These are phyloP conservation scores for Orbilia blumenaviensis DNA, from an alignment of 2,329 filamentous ascomycete species.

Conservation along the genomic window DNA sequence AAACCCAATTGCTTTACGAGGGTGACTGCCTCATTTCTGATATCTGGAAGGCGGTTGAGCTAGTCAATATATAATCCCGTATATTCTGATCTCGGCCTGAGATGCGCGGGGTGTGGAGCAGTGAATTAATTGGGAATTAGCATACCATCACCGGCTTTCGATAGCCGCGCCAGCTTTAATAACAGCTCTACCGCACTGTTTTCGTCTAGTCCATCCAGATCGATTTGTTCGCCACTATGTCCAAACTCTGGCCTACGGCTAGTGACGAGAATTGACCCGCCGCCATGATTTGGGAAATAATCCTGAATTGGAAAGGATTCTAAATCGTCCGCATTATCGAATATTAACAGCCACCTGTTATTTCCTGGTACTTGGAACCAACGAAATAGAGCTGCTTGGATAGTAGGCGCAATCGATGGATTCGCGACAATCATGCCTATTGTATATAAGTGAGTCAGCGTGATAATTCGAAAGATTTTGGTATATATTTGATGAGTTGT, in stretches of 20 bases:
- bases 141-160: not conserved
- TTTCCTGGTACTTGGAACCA: not conserved
- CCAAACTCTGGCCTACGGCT: not conserved
- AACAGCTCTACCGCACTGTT: not conserved
- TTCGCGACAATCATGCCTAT: not conserved
- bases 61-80: too few relatives aligned
- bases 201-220: not conserved
- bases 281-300: not conserved
- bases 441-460: too few relatives aligned
- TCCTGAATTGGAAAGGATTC: not conserved
- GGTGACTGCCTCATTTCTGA: not conserved
- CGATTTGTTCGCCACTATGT: not conserved
- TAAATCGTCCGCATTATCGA: not conserved
- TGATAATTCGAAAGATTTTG: too few relatives aligned
- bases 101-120: too few relatives aligned
- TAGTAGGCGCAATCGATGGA: not conserved
- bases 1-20: constrained; percentile 30
- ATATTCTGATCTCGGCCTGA: too few relatives aligned
- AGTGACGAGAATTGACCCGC: not conserved
- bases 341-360: not conserved
- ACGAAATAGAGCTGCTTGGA: not conserved
- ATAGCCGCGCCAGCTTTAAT: not conserved
- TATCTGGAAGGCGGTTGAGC: too few relatives aligned
- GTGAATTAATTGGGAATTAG: too few relatives aligned
- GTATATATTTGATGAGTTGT: too few relatives aligned